Conservation (phyloP, 176 grass and related monocot genomes). For the Melocanna baccifera region DNA sequence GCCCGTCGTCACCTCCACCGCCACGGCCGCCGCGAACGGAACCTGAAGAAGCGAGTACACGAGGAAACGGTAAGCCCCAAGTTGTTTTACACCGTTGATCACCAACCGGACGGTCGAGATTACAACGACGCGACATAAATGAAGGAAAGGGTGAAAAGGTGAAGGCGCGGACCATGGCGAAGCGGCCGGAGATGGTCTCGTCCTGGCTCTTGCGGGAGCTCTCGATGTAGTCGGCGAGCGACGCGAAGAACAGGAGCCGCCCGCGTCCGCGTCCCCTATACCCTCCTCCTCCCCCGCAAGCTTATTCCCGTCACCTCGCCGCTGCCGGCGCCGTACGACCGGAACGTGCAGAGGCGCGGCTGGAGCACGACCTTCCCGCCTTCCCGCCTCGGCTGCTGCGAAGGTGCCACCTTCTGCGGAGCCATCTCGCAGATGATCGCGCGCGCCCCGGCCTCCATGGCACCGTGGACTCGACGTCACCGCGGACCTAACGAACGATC, state of each 20-base stretch:
- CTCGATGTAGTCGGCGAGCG: slow-evolving; percentile 91
- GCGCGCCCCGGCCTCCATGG: slow-evolving; percentile 40
- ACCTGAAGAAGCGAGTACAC: slow-evolving; percentile 21
- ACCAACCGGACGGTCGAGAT: no score
- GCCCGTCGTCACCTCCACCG: slow-evolving; percentile 73
- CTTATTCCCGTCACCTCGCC: slow-evolving; percentile 34
- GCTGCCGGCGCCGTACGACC: slow-evolving; percentile 68
- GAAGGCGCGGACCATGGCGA: slow-evolving; percentile 66
- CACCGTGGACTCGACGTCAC: background rate
- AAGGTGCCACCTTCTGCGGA: slow-evolving; percentile 38
- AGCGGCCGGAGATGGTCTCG: slow-evolving; percentile 87
- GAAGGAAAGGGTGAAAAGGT: no score
- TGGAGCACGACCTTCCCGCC: slow-evolving; percentile 79
- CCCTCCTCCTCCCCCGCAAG: slow-evolving; percentile 22
- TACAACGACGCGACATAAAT: no score
- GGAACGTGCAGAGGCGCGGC: slow-evolving; percentile 81
- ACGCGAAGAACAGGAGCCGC: slow-evolving; percentile 72
- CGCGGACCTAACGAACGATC: slow-evolving; percentile 6
- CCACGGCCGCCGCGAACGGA: slow-evolving; percentile 70
- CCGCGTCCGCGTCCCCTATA: background rate
- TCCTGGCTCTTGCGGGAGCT: slow-evolving; percentile 88
- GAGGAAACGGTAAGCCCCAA: background rate
- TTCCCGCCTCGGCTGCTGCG: slow-evolving; percentile 12
- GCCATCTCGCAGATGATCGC: slow-evolving; percentile 65
- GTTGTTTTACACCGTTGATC: no score